Conservation (phyloP, 2,329 filamentous ascomycete species). For the Talaromyces piceae region DNA sequence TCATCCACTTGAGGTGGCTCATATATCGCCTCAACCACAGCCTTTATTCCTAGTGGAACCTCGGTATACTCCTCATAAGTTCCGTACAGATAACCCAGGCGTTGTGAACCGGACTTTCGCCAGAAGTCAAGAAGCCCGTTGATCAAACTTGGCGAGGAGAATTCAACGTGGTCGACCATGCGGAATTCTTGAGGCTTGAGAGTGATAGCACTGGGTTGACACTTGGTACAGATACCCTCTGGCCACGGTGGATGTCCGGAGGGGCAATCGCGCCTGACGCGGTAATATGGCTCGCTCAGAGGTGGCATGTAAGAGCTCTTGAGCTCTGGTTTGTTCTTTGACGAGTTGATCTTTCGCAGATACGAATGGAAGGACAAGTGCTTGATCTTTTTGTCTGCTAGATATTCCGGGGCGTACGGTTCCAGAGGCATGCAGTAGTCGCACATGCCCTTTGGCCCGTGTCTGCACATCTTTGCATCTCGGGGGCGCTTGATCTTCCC, state of each 20-base stretch:
- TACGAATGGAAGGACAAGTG: conserved; percentile 95
- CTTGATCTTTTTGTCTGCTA: conserved; percentile 96
- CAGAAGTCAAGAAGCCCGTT: conserved; percentile 89
- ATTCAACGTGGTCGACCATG: conserved; percentile 98
- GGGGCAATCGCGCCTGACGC: conserved; percentile 81
- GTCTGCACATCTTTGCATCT: conserved; percentile 83
- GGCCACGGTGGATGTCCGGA: conserved; percentile 91
- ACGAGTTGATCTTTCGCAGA: conserved; percentile 87
- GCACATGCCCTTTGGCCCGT: conserved; percentile 97
- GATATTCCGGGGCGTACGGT: conserved; percentile 81
- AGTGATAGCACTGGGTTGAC: conserved; percentile 93
- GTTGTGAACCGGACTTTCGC: conserved; percentile 75
- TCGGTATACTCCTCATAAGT: conserved; percentile 84
- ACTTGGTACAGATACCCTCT: conserved; percentile 95
- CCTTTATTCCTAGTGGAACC: conserved; percentile 89
- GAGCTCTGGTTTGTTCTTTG: conserved; percentile 91
- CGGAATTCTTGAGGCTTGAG: conserved; percentile 88
- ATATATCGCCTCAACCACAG: conserved; percentile 93
- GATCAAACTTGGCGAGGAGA: conserved; percentile 74
- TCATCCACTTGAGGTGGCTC: conserved; percentile 90
- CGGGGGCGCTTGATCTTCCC: conserved; percentile 76
- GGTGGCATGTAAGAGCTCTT: conserved; percentile 95
- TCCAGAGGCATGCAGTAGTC: conserved; percentile 98
- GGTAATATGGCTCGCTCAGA: conserved; percentile 83
- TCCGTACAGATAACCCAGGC: conserved; percentile 85